Base-by-base conservation (phyloP, 495 filamentous ascomycete genomes). In the Aspergillus olivimuriae region DNA sequence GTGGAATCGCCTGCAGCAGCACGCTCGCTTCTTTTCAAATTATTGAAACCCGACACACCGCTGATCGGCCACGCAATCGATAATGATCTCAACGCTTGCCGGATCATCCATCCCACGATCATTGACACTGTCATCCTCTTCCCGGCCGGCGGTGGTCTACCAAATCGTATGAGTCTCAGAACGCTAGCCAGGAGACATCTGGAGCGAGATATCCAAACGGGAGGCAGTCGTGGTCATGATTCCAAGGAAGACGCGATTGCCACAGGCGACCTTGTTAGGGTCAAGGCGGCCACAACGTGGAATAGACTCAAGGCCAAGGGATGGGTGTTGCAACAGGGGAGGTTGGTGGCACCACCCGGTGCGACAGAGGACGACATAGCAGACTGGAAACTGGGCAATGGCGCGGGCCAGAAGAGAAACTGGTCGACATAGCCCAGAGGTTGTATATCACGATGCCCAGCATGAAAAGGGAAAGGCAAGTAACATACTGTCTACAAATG, bases 51-150 rank as follows among this genome's bases (percentile, higher is more conserved):
- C 0, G 61, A 73, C 1, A 96, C 89, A 0, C 87, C 87, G 0
- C 63, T 98, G 4, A 84, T 97, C 32, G 92, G 92, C 16, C 92
- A 98, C 62, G 90, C 87, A 4, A 79, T 97, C 8, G 92, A 97
- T 55, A 98, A 98, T 57, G 92, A 98, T 56, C 74, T 98, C 17
- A 92, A 92, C 57, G 76, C 80, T 11, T 68, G 81, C 35, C 81
- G 92, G 10, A 72, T 98, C 33, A 81, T 94, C 34, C 92, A 98
- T 53, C 84, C 82, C 0, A 82, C 75, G 1, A 73, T 96, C 35
- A 75, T 97, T 51, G 92, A 99, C 63, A 95, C 89, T 2, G 77
- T 86, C 17, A 64, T 96, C 0, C 76, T 95, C 0, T 98, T 77
- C 58, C 89, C 89, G 0, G 85, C 92, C 51, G 76, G 65, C 15